Base-by-base conservation (phyloP, 2,329 filamentous ascomycete species). In the Colletotrichum theobromicola region DNA sequence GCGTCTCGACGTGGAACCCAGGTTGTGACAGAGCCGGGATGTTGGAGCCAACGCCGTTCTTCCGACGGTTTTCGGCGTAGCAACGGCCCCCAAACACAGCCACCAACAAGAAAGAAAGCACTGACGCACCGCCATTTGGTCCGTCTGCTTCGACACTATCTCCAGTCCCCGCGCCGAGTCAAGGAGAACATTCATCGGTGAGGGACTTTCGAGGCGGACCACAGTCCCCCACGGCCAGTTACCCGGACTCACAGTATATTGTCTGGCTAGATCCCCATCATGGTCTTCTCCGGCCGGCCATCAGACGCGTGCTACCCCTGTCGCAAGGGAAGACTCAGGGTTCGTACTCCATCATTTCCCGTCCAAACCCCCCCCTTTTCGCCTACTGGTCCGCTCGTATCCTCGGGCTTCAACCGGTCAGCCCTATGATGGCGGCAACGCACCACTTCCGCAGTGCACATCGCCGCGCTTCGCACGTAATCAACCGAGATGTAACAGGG, bases 251-350 rank as follows among this genome's bases (percentile, higher is more conserved):
- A 21, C 12, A 28, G 15, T 15, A n/a, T 67, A 37, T 13, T 30
- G 37, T 53, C 37, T 10, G 46, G 7, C 26, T 16, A 66, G 21
- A 15, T 50, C 9, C 37, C 32, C 18, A 68, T 18, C 81, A 79
- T 81, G 78, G 79, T 84, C 12, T 81, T 81, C 37, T 79, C 78
- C 32, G 80, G 80, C 35, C 77, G 76, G 16, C 80, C 79, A 8
- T 81, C 80, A 30, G 79, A 79, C 3, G 80, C 80, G 5, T 81
- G 80, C 53, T 76, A 77, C 57, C 72, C 78, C 37, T 81, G 80
- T 75, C 79, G 80, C 6, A 74, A 77, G 21, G 75, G 71, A 70
- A 77, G 80, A 71, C 73, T 78, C 24, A 79, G 77, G 77, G 79
- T 80, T 65, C 75, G 79, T 58, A 21, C 5, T 35, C 61, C 70